A percentile compares a stretch with the other conserved stretches of the same genome.
phyloP scores from a whole-genome alignment of 306 rosid genomes.

The Cucurbita maxima region DNA sequence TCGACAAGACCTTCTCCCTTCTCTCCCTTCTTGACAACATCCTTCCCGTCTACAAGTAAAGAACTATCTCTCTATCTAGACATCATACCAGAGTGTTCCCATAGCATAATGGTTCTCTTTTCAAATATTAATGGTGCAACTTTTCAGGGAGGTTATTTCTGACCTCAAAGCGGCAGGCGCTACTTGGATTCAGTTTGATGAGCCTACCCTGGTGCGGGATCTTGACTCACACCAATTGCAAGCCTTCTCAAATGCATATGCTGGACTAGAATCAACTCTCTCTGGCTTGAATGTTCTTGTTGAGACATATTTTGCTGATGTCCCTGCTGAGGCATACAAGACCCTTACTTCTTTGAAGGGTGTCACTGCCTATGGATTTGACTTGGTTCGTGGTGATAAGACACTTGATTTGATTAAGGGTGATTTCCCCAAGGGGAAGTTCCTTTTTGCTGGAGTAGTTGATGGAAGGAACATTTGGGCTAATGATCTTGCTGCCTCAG shows the following conservation, averaged over 20 bases:
- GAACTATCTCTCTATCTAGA: background rate
- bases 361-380: constrained; percentile 63
- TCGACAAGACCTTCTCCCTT: constrained; percentile 44
- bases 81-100: background rate
- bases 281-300: constrained; percentile 58
- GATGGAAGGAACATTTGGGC: constrained; percentile 91
- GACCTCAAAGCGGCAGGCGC: constrained; percentile 83
- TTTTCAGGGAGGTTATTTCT: constrained; percentile 53
- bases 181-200: constrained; percentile 74
- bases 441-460: constrained; percentile 74
- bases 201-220: constrained; percentile 64
- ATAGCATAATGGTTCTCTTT: background rate
- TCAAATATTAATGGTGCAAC: background rate
- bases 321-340: constrained; percentile 54
- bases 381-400: constrained; percentile 66
- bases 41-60: constrained; percentile 63
- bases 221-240: constrained; percentile 52
- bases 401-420: constrained; percentile 56
- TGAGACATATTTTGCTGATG: constrained; percentile 70
- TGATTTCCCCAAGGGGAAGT: constrained; percentile 59
- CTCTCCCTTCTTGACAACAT: constrained; percentile 41
- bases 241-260: constrained; percentile 47
- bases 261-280: constrained; percentile 47
- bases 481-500: constrained; percentile 50
- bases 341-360: constrained; percentile 64